A percentile compares a stretch with the other conserved stretches of the same genome.
Conservation (phyloP, 257 asterid species). For the Nicotiana tabacum region DNA sequence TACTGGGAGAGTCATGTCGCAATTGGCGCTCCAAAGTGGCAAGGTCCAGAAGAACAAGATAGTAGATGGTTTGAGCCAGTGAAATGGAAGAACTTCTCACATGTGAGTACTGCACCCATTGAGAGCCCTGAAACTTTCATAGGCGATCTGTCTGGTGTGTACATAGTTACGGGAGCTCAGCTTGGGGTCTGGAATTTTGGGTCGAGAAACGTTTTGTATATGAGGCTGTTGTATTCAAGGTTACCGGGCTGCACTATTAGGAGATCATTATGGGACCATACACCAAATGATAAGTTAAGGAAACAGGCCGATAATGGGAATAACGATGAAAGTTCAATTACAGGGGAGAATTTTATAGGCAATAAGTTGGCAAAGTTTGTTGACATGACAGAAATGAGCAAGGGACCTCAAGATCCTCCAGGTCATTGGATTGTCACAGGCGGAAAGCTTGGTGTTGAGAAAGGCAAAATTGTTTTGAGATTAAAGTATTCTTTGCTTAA, state of each 20-base stretch:
- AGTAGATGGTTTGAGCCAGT: conserved; percentile 87
- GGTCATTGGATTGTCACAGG: conserved; percentile 93
- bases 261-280: conserved; percentile 70
- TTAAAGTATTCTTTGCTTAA: conserved; percentile 77
- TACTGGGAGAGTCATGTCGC: conserved; percentile 71
- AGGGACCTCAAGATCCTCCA: conserved; percentile 70
- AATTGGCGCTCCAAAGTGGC: conserved; percentile 89
- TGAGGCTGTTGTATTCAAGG: conserved; percentile 67
- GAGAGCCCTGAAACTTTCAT: conserved; percentile 66
- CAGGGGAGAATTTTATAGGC: conserved; percentile 35
- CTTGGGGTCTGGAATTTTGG: conserved; percentile 92
- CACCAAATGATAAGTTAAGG: conserved; percentile 36
- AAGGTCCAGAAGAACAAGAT: conserved; percentile 88
- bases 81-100: conserved; percentile 83
- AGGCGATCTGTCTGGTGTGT: conserved; percentile 50
- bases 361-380: conserved; percentile 71
- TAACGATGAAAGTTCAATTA: conserved; percentile 40
- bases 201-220: conserved; percentile 63
- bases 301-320: conserved; percentile 14
- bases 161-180: conserved; percentile 78
- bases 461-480: conserved; percentile 66
- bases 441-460: conserved; percentile 85
- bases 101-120: conserved; percentile 75
- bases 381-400: conserved; percentile 57
- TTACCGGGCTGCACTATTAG: conserved; percentile 71